Evolutionary conservation across 129 eudicot species (phyloP).

Genomic region (Scalesia atractyloides): DNA sequence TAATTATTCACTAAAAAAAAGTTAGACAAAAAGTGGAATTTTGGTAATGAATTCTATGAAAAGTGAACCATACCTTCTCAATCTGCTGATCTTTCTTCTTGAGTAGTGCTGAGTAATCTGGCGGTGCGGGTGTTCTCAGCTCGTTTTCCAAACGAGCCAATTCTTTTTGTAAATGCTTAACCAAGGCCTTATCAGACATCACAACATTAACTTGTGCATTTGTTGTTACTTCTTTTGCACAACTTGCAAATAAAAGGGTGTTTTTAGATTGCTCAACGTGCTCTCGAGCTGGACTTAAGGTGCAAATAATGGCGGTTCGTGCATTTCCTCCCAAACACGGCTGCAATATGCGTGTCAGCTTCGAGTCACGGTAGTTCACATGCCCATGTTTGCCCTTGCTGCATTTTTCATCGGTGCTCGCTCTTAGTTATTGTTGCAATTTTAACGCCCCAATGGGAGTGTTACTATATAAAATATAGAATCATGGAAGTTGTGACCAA

Average conservation of each 20-base stretch:
- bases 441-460: neutral
- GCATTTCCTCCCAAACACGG: constrained; percentile 99
- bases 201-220: constrained; percentile 99
- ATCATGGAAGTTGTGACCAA: neutral
- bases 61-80: constrained; percentile 65
- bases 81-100: constrained; percentile 94
- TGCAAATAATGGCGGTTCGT: constrained; percentile 96
- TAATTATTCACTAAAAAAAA: no score
- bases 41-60: no score
- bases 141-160: constrained; percentile 88
- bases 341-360: constrained; percentile 94
- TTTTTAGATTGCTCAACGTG: constrained; percentile 95
- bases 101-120: constrained; percentile 62
- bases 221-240: constrained; percentile 95
- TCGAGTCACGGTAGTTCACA: constrained; percentile 93
- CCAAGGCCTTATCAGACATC: constrained; percentile 98
- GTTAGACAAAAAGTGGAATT: no score
- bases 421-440: neutral
- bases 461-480: neutral
- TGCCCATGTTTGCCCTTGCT: constrained; percentile 98
- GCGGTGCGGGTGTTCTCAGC: constrained; percentile 76
- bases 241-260: constrained; percentile 89
- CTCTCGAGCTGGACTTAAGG: constrained; percentile 92
- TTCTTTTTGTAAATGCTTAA: constrained; percentile 95
- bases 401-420: constrained; percentile 26